phyloP scores from a whole-genome alignment of 257 asterid genomes.

The Eucommia ulmoides region DNA sequence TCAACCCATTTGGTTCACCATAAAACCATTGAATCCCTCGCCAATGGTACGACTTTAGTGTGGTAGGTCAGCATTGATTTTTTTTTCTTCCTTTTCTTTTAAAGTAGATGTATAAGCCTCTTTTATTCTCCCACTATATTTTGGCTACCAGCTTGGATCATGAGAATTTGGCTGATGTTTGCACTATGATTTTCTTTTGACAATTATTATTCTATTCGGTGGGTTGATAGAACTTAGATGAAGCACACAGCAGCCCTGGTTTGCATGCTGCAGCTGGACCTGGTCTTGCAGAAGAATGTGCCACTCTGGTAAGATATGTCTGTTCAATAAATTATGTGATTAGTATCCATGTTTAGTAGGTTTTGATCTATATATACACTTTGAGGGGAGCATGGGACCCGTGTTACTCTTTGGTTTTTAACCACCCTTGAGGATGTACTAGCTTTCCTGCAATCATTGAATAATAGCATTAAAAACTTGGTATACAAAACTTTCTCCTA shows the following conservation, averaged over 20 bases:
- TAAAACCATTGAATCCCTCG: too few relatives aligned
- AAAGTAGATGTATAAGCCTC: conserved; percentile 2
- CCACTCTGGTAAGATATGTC: conserved; percentile 29
- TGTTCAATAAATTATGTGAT: too few relatives aligned
- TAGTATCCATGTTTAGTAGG: too few relatives aligned
- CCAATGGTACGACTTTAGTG: background rate
- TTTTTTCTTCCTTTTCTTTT: conserved; percentile 5
- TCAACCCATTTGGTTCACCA: background rate
- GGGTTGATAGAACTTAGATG: conserved; percentile 75
- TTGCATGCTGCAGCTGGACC: conserved; percentile 98
- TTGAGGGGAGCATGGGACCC: too few relatives aligned
- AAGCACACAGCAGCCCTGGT: conserved; percentile 97
- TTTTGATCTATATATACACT: too few relatives aligned
- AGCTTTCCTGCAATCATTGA: too few relatives aligned
- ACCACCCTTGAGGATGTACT: too few relatives aligned
- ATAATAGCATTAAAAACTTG: too few relatives aligned
- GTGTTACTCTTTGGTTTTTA: too few relatives aligned
- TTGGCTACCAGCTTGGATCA: background rate
- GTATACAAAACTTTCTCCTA: too few relatives aligned
- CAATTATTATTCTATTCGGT: conserved; percentile 12
- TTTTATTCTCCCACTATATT: background rate
- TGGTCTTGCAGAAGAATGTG: conserved; percentile 85
- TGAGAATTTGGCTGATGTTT: conserved; percentile 8
- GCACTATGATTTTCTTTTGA: conserved; percentile 6
- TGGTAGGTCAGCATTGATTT: background rate